These are phyloP conservation scores for Penicillium subrubescens DNA, from an alignment of 495 filamentous ascomycete species.

Conservation along the genomic window DNA sequence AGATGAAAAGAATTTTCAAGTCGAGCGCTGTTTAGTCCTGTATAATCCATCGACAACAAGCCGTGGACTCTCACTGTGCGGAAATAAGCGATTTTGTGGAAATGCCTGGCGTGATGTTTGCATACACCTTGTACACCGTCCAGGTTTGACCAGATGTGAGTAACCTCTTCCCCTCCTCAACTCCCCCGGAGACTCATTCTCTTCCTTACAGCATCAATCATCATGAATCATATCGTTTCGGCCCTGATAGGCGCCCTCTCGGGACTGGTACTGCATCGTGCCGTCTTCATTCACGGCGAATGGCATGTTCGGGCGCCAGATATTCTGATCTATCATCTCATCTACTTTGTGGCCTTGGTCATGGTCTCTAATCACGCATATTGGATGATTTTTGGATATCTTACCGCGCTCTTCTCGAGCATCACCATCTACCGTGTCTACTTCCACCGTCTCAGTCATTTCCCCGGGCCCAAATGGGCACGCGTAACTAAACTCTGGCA, in stretches of 20 bases:
- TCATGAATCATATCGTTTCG: background rate
- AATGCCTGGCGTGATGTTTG: background rate
- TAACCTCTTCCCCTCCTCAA: background rate
- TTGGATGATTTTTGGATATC: slow-evolving; percentile 4
- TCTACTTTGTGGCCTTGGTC: background rate
- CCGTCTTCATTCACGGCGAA: slow-evolving; percentile 30
- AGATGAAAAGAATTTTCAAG: background rate
- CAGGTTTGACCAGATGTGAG: background rate
- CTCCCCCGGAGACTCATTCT: background rate
- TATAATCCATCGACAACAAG: background rate
- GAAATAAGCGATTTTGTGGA: background rate
- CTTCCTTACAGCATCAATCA: background rate
- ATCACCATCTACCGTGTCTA: slow-evolving; percentile 48
- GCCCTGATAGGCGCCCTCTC: slow-evolving; percentile 2
- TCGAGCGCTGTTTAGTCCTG: background rate
- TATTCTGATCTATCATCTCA: slow-evolving; percentile 15
- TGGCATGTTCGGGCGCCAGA: slow-evolving; percentile 23
- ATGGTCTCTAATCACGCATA: background rate
- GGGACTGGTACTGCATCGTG: slow-evolving; percentile 18
- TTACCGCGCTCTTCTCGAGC: slow-evolving; percentile 40
- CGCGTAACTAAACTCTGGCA: slow-evolving; percentile 52
- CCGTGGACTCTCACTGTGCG: background rate
- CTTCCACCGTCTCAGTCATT: slow-evolving; percentile 38
- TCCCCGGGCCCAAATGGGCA: slow-evolving; percentile 45
- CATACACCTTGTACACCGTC: background rate